Evolutionary conservation across 2,329 filamentous ascomycete genomes (phyloP).

Genomic region (Aspergillus fructus): DNA sequence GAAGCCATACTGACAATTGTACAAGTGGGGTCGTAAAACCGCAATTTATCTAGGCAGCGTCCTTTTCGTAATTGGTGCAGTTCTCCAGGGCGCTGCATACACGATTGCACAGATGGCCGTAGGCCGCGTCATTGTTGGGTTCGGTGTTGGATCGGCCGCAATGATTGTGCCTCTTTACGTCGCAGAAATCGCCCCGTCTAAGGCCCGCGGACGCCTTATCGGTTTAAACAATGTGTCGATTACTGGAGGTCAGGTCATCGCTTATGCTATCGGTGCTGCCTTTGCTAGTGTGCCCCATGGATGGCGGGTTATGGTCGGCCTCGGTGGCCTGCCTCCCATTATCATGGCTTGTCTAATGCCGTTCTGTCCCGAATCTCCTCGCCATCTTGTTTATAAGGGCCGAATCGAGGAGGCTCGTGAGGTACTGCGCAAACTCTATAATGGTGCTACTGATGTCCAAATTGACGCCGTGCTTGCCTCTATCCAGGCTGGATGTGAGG

Average conservation of each 20-base stretch:
- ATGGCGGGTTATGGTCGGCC: slow-evolving; percentile 53
- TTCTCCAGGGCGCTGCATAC: slow-evolving; percentile 38
- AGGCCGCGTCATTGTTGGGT: slow-evolving; percentile 49
- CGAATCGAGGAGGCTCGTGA: slow-evolving; percentile 29
- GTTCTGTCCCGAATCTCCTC: slow-evolving; percentile 41
- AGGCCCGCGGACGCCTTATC: slow-evolving; percentile 43
- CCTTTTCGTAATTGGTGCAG: slow-evolving; percentile 41
- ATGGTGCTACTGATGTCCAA: slow-evolving; percentile 38
- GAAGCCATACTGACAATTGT: neutral
- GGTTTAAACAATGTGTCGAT: slow-evolving; percentile 49
- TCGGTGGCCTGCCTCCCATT: slow-evolving; percentile 49
- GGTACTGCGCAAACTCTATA: slow-evolving; percentile 32
- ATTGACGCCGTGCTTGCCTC: slow-evolving; percentile 46
- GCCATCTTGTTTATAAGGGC: slow-evolving; percentile 23
- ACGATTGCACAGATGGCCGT: slow-evolving; percentile 46
- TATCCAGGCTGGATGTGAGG: slow-evolving; percentile 43
- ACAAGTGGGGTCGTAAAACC: slow-evolving; percentile 40
- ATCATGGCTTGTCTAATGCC: slow-evolving; percentile 46
- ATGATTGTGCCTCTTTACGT: slow-evolving; percentile 52
- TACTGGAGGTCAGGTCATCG: slow-evolving; percentile 44
- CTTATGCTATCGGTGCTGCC: slow-evolving; percentile 44
- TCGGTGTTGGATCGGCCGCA: slow-evolving; percentile 50
- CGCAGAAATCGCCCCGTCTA: slow-evolving; percentile 51
- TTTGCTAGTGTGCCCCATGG: slow-evolving; percentile 44
- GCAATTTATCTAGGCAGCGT: slow-evolving; percentile 44